A percentile compares a stretch with the other conserved stretches of the same genome.
These are phyloP conservation scores for Podospora sp. DNA, from an alignment of 495 filamentous ascomycete genomes.

Conservation along the genomic window DNA sequence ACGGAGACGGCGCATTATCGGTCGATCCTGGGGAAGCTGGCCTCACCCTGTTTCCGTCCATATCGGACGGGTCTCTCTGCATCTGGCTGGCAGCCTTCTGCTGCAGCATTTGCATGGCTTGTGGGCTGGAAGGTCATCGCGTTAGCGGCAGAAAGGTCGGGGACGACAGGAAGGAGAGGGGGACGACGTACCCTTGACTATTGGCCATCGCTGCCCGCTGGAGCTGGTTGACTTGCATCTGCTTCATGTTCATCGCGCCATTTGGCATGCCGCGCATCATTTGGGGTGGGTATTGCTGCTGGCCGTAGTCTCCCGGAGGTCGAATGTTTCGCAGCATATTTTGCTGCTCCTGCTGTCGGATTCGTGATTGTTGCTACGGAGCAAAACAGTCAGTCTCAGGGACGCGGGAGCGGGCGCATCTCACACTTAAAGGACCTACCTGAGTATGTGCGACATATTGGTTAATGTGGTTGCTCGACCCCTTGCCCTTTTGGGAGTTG, in stretches of 20 bases:
- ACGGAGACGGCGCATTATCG: constrained; percentile 90
- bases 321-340: constrained; percentile 68
- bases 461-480: constrained; percentile 54
- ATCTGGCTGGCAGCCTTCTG: constrained; percentile 68
- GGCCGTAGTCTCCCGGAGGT: constrained; percentile 45
- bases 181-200: constrained; percentile 65
- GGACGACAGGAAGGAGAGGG: neutral
- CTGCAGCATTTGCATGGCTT: constrained; percentile 68
- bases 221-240: constrained; percentile 58
- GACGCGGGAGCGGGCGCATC: neutral
- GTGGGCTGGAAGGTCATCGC: constrained; percentile 53
- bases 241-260: constrained; percentile 51
- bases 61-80: constrained; percentile 82
- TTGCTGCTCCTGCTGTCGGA: constrained; percentile 68
- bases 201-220: constrained; percentile 78
- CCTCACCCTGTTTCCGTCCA: constrained; percentile 80
- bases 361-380: constrained; percentile 62
- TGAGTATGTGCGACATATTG: constrained; percentile 80
- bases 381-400: constrained; percentile 27
- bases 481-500: constrained; percentile 69
- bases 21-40: constrained; percentile 78
- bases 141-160: constrained; percentile 31
- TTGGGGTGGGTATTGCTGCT: constrained; percentile 50
- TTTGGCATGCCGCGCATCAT: constrained; percentile 53
- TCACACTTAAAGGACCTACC: constrained; percentile 51